These are phyloP conservation scores for Glarea lozoyensis DNA, from an alignment of 495 filamentous ascomycete genomes.

Conservation along the genomic window DNA sequence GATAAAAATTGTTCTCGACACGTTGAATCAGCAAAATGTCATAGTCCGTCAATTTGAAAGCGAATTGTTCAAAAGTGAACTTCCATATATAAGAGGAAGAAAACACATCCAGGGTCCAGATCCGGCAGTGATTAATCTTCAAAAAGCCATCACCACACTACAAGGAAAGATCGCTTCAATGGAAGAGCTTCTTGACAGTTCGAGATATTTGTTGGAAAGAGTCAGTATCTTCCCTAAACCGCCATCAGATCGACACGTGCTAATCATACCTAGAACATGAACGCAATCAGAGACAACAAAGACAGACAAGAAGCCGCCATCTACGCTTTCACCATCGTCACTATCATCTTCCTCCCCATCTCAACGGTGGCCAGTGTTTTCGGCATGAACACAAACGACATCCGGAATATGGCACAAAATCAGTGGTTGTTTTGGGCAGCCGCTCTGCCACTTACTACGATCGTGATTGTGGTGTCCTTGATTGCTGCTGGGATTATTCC, in stretches of 20 bases:
- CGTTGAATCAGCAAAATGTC: background rate
- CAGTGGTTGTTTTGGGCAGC: slow-evolving; percentile 43
- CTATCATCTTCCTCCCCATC: slow-evolving; percentile 27
- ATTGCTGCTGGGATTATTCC: slow-evolving; percentile 30
- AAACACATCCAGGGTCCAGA: background rate
- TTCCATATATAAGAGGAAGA: background rate
- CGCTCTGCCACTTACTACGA: slow-evolving; percentile 34
- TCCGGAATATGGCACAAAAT: slow-evolving; percentile 36
- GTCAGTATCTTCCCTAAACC: background rate
- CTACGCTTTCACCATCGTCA: slow-evolving; percentile 30
- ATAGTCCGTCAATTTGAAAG: background rate
- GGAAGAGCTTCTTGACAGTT: background rate
- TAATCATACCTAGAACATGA: slow-evolving; percentile 9
- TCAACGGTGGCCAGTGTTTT: slow-evolving; percentile 29
- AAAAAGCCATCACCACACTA: background rate
- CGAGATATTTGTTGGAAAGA: background rate
- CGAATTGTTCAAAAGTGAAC: background rate
- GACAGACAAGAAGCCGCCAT: slow-evolving; percentile 39
- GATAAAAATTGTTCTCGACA: background rate
- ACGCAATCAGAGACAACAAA: slow-evolving; percentile 29
- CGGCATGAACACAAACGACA: slow-evolving; percentile 39
- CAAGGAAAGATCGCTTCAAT: background rate
- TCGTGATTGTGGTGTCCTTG: slow-evolving; percentile 28
- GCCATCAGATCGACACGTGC: background rate
- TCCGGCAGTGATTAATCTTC: background rate